Base-by-base conservation (phyloP, 2,329 filamentous ascomycete genomes). In the Thelonectria olida region DNA sequence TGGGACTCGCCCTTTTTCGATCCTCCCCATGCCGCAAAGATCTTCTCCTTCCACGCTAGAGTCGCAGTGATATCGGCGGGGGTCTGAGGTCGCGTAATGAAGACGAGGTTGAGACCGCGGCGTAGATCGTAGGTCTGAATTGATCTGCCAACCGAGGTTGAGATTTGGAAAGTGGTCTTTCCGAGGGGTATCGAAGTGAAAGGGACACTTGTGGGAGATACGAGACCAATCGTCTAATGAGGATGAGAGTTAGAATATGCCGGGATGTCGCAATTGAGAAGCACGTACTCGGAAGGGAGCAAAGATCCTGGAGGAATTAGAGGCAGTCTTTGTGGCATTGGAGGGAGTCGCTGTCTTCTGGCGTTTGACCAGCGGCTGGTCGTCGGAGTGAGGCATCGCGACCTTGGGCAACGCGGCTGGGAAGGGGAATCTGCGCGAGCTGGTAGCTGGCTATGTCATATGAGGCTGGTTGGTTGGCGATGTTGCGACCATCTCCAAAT, bases 101-200 rank as follows among this genome's bases (percentile, higher is more conserved):
- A 99, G 72, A 98, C 88, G 50, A 99, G 88, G 72, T 96, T 95
- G 63, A 99, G 85, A 47, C 95, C 95, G 71, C 90, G 88, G 76
- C 91, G 92, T 63, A 99, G 81, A 75, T 99, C 96, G 81, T 99
- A 99, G 0, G 96, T 99, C 79, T 99, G 96, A 47, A 99, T 85
- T 61, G 90, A 92, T 72, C 90, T 88, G 64, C 95, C 96, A 63
- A 96, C 92, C 0, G 93, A 98, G 27, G 96, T 99, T 31, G 96
- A 98, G 77, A 99, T 93, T 76, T 99, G 96, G 75, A 97, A 99
- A 4, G 93, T 97, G 1, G 92, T 95, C 79, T 97, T 97, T 59
- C 96, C 96, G 15, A 97, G 84, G 1, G 95, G 92, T 28, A 96
- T 86, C 6, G 91, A 91, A 2, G 95, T 94, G 74, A 99, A 98